Conservation (phyloP, 2,329 filamentous ascomycete species). For the Colletotrichum truncatum region DNA sequence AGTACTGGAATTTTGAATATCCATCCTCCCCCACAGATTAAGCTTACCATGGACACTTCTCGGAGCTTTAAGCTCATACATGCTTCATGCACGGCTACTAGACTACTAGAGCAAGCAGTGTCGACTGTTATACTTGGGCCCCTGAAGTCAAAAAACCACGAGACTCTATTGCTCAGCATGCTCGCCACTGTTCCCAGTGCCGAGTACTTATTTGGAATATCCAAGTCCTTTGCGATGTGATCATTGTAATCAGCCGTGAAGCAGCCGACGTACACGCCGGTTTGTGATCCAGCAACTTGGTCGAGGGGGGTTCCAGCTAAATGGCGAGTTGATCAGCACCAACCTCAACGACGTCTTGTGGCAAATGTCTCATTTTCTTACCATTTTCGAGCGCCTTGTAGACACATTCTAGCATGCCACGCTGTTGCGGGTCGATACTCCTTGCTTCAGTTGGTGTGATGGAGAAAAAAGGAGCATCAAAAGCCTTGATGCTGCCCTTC, state of each 20-base stretch:
- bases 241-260: constrained; percentile 37
- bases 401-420: constrained; percentile 42
- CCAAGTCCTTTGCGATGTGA: constrained; percentile 24
- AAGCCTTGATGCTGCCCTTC: constrained; percentile 34
- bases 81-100: constrained; percentile 44
- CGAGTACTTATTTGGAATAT: constrained; percentile 31
- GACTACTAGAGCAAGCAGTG: constrained; percentile 47
- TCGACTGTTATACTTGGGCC: constrained; percentile 46
- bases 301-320: constrained; percentile 34
- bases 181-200: constrained; percentile 39
- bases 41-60: constrained; percentile 31
- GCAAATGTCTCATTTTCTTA: not conserved
- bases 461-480: constrained; percentile 39
- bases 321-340: not conserved
- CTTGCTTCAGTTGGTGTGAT: constrained; percentile 38
- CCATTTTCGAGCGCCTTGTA: constrained; percentile 43
- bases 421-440: constrained; percentile 44
- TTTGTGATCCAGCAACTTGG: constrained; percentile 31
- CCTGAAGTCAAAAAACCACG: constrained; percentile 46
- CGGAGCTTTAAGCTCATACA: constrained; percentile 32
- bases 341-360: too few relatives aligned
- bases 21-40: not conserved
- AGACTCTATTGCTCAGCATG: constrained; percentile 45
- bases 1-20: constrained; percentile 39
- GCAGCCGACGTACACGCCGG: constrained; percentile 37